Percentiles rank a stretch among this genome's conserved stretches.
These are phyloP conservation scores for Melastoma candidum DNA, from an alignment of 441 rosid species.

Conservation along the genomic window DNA sequence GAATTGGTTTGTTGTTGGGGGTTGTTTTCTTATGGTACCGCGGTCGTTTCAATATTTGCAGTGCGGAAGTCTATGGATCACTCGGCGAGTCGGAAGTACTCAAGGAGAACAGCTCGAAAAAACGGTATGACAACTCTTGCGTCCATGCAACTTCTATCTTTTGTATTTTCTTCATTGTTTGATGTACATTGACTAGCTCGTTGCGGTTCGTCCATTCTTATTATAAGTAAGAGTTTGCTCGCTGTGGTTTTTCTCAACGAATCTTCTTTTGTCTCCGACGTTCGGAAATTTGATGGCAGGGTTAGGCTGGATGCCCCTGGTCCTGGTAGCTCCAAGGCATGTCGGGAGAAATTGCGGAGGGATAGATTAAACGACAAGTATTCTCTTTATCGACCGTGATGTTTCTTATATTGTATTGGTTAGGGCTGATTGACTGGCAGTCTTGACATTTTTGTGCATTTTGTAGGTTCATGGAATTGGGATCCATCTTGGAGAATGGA, in stretches of 20 bases:
- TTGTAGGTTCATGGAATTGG: slow-evolving; percentile 78
- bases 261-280: not conserved
- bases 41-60: slow-evolving; percentile 1
- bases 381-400: not conserved
- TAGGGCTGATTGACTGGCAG: too few relatives aligned
- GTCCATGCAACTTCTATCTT: too few relatives aligned
- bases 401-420: too few relatives aligned
- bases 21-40: too few relatives aligned
- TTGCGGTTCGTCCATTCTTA: too few relatives aligned
- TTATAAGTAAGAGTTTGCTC: not conserved
- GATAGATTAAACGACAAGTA: slow-evolving; percentile 16
- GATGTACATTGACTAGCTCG: not conserved
- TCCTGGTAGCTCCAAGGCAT: slow-evolving; percentile 12
- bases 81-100: slow-evolving; percentile 6
- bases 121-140: slow-evolving; percentile 6
- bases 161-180: not conserved
- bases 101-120: slow-evolving; percentile 4
- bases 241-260: not conserved
- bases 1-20: too few relatives aligned
- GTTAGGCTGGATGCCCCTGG: slow-evolving; percentile 6
- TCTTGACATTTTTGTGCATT: not conserved
- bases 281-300: slow-evolving; percentile 1
- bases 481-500: slow-evolving; percentile 80
- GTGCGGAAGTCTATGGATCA: slow-evolving; percentile 8
- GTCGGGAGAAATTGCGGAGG: slow-evolving; percentile 17